Conservation (phyloP, 2,329 filamentous ascomycete genomes). For the Septoria petroselini region DNA sequence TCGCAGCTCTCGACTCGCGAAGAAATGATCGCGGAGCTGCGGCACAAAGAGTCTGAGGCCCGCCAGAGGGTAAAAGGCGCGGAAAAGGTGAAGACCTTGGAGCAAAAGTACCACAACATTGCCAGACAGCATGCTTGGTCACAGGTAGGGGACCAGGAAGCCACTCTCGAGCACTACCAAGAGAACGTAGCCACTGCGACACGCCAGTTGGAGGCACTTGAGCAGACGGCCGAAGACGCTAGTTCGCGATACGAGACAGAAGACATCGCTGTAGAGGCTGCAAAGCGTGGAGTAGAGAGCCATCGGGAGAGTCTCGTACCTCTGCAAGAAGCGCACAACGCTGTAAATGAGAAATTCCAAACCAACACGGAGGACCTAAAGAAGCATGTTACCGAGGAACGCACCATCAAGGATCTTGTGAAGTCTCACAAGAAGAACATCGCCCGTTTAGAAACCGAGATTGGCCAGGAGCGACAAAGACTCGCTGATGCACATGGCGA, state of each 20-base stretch:
- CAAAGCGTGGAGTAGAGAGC: slow-evolving; percentile 38
- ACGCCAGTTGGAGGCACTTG: slow-evolving; percentile 48
- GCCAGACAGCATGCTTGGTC: slow-evolving; percentile 76
- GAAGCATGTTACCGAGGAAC: slow-evolving; percentile 53
- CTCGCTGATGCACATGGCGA: slow-evolving; percentile 65
- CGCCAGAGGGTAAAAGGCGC: slow-evolving; percentile 63
- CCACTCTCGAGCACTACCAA: slow-evolving; percentile 32
- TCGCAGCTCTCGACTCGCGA: slow-evolving; percentile 59
- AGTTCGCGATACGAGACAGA: slow-evolving; percentile 45
- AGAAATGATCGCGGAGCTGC: slow-evolving; percentile 62
- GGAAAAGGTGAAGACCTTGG: slow-evolving; percentile 64
- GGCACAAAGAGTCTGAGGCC: slow-evolving; percentile 59
- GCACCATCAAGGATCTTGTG: slow-evolving; percentile 60
- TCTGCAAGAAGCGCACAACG: slow-evolving; percentile 47
- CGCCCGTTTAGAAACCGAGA: slow-evolving; percentile 44
- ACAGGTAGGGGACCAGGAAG: slow-evolving; percentile 75
- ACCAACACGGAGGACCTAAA: slow-evolving; percentile 29
- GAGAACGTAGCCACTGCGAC: slow-evolving; percentile 38
- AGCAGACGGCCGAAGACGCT: slow-evolving; percentile 44
- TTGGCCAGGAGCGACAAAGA: slow-evolving; percentile 57
- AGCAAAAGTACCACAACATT: slow-evolving; percentile 50
- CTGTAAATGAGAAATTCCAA: slow-evolving; percentile 54
- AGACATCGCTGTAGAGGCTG: slow-evolving; percentile 40
- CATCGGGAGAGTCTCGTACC: slow-evolving; percentile 41
- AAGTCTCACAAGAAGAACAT: slow-evolving; percentile 51